phyloP scores from a whole-genome alignment of 257 asterid genomes.

The Lantana camara region DNA sequence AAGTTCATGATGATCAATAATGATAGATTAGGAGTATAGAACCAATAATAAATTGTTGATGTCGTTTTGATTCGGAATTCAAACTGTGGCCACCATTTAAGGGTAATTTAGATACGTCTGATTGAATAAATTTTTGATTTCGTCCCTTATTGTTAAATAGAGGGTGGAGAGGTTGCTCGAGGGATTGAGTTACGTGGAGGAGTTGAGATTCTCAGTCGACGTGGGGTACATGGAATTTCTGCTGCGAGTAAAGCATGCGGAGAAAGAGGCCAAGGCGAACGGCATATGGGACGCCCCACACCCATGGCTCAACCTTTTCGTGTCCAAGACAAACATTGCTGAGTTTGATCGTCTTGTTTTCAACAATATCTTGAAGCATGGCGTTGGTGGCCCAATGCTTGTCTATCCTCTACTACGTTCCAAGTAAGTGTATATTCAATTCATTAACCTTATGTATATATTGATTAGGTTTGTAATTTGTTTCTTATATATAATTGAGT shows the following conservation, averaged over 20 bases:
- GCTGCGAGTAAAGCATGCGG: slow-evolving; percentile 77
- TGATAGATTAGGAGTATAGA: too few relatives aligned
- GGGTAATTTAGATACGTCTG: too few relatives aligned
- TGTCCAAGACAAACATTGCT: slow-evolving; percentile 62
- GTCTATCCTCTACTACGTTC: slow-evolving; percentile 80
- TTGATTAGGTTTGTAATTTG: too few relatives aligned
- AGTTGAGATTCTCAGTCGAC: slow-evolving; percentile 46
- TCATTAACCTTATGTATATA: too few relatives aligned
- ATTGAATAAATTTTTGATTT: too few relatives aligned
- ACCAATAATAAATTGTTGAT: too few relatives aligned
- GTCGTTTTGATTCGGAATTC: too few relatives aligned
- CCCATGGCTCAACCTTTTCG: slow-evolving; percentile 93
- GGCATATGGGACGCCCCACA: slow-evolving; percentile 97
- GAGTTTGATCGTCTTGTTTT: slow-evolving; percentile 68
- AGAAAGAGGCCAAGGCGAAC: slow-evolving; percentile 62
- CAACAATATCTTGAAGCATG: slow-evolving; percentile 65
- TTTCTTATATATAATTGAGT: too few relatives aligned
- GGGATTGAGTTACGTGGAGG: slow-evolving; percentile 39
- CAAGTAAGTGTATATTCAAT: slow-evolving; percentile 57
- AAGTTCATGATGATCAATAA: too few relatives aligned
- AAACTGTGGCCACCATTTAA: too few relatives aligned
- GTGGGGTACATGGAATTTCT: slow-evolving; percentile 63
- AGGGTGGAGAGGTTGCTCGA: slow-evolving; percentile 52
- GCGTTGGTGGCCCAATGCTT: slow-evolving; percentile 91
- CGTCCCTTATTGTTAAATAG: too few relatives aligned